Evolutionary conservation across 2,329 filamentous ascomycete genomes (phyloP), one percentile per base, ranked within the genome.

Genomic region (Ciborinia camelliae): DNA sequence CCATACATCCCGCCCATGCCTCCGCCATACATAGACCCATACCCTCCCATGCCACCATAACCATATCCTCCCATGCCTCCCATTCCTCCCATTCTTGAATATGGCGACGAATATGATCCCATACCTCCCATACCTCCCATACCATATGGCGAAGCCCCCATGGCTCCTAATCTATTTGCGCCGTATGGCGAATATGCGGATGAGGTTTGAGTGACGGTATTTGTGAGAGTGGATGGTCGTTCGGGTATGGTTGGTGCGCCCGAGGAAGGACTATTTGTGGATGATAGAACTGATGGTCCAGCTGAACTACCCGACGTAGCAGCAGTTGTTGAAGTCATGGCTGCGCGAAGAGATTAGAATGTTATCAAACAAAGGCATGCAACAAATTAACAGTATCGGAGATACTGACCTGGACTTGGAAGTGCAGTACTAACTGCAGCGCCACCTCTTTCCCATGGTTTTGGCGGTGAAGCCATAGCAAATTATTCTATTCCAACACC

Each of bases 361-460:
- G 55, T 70, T 41, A 70, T 64, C 61, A 48, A 43, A 10, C 47
- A 60, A 47, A 59, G 54, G 41, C 32, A 65, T 30, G 32, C 28
- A 18, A 64, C 63, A 30, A 35, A 55, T 54, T 66, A 68, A 61
- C 23, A 26, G 35, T 39, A 32, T 47, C 30, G 14, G 10, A 35
- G 41, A 66, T 57, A 73, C 73, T 64, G 67, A 75, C 73, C 73
- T 68, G 69, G 65, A 63, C 65, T 72, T 70, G 70, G 66, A 63
- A 70, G 69, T 37, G 67, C 70, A 43, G 63, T 71, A 68, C 68
- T 65, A 61, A 69, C 68, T 47, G 67, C 70, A 51, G 62, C 68
- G 64, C 69, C 72, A 78, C 89, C 90, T 77, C 89, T 86, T 80
- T 99, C 95, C 95, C 95, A 99, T 54, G 95, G 95, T 80, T 99